A percentile compares a stretch with the other conserved stretches of the same genome.
Evolutionary conservation across 2,329 filamentous ascomycete species (phyloP).

Genomic region (Epichloe elymi): DNA sequence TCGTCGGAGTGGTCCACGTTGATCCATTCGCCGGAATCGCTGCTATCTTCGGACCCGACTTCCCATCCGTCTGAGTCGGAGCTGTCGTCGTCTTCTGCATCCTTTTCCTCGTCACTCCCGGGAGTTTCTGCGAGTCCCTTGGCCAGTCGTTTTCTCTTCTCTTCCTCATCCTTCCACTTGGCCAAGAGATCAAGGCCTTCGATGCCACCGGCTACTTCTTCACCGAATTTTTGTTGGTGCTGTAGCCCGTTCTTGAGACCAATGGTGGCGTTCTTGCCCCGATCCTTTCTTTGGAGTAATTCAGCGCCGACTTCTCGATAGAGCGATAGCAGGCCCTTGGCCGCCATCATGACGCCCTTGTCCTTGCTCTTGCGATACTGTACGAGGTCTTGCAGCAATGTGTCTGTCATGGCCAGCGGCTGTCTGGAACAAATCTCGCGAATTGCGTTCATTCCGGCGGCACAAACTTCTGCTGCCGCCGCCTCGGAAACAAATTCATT

Average conservation of each 20-base stretch:
- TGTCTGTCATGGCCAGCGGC: conserved; percentile 91
- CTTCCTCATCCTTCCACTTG: conserved; percentile 87
- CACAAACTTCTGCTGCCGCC: conserved; percentile 76
- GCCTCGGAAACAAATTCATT: conserved; percentile 98
- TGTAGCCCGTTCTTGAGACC: conserved; percentile 63
- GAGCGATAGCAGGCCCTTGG: conserved; percentile 77
- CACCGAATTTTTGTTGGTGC: conserved; percentile 68
- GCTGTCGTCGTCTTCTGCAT: conserved; percentile 45
- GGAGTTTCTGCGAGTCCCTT: conserved; percentile 52
- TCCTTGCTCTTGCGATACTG: conserved; percentile 96
- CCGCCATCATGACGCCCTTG: conserved; percentile 98
- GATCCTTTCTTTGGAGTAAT: conserved; percentile 76
- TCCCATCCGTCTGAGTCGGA: conserved; percentile 47
- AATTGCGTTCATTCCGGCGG: conserved; percentile 87
- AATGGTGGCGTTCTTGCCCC: conserved; percentile 84
- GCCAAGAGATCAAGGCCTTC: conserved; percentile 86
- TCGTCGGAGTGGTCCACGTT: conserved; percentile 77
- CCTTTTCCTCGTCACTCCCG: conserved; percentile 46
- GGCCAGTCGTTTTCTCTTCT: conserved; percentile 56
- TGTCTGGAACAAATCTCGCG: conserved; percentile 87
- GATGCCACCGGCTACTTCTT: conserved; percentile 67
- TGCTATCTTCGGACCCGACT: conserved; percentile 44
- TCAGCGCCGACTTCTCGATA: conserved; percentile 88
- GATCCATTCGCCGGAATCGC: conserved; percentile 82
- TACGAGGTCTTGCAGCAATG: conserved; percentile 86